Percentiles rank a stretch among this genome's conserved stretches.
Conservation (phyloP, 352 stramenopile species). For the Phytophthora sojae region DNA sequence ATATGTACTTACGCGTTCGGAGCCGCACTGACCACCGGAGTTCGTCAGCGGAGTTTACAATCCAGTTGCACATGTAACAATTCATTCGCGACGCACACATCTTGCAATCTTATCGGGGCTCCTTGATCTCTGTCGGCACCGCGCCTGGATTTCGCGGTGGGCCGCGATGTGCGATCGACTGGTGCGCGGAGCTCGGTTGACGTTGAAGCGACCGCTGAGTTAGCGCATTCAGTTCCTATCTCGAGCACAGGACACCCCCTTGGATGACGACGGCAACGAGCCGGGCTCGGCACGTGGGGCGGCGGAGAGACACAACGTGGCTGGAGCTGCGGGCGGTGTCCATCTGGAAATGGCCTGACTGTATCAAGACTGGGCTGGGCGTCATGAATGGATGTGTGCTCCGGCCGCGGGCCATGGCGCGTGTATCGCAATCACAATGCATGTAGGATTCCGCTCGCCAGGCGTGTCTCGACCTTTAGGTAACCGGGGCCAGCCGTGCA, state of each 20-base stretch:
- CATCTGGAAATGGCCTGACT: slow-evolving; percentile 36
- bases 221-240: background rate
- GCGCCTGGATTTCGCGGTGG: slow-evolving; percentile 16
- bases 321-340: slow-evolving; percentile 1
- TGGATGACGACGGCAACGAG: slow-evolving; percentile 14
- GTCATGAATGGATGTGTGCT: slow-evolving; percentile 34
- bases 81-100: background rate
- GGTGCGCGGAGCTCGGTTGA: background rate
- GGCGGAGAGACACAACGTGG: slow-evolving; percentile 25
- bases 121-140: slow-evolving; percentile 13
- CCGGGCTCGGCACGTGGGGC: slow-evolving; percentile 14
- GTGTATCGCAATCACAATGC: too few relatives aligned
- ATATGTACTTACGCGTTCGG: background rate
- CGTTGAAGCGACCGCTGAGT: slow-evolving; percentile 26
- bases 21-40: background rate
- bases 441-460: too few relatives aligned
- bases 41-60: slow-evolving; percentile 5
- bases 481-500: slow-evolving; percentile 18
- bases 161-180: slow-evolving; percentile 24
- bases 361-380: background rate
- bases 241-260: background rate
- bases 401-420: background rate
- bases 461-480: background rate
- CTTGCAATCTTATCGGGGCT: slow-evolving; percentile 8
- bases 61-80: slow-evolving; percentile 13